A percentile compares a stretch with the other conserved stretches of the same genome.
phyloP scores from a whole-genome alignment of 768 basidiomycete species.

The Panellus pusillus region DNA sequence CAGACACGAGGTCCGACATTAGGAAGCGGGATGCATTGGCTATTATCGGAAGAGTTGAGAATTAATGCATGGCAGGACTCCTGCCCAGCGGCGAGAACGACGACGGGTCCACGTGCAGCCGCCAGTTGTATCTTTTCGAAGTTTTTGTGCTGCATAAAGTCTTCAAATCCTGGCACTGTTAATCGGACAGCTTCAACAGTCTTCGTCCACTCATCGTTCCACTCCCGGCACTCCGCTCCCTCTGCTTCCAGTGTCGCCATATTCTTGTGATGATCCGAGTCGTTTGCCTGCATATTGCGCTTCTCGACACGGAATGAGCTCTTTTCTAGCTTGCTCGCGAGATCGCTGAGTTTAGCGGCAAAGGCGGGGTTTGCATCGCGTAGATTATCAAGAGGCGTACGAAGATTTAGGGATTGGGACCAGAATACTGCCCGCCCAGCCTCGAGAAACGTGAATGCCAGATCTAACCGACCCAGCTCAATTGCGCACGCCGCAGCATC shows the following conservation, averaged over 20 bases:
- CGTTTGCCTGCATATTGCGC: neutral
- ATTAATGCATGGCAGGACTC: conserved; percentile 23
- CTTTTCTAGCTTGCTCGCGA: conserved; percentile 12
- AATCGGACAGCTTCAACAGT: conserved; percentile 15
- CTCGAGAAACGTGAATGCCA: conserved; percentile 18
- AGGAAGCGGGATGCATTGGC: conserved; percentile 14
- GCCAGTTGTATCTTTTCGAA: conserved; percentile 16
- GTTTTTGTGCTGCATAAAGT: conserved; percentile 18
- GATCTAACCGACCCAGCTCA: conserved; percentile 4
- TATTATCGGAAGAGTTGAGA: neutral
- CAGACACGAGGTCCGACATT: neutral
- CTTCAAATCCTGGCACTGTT: conserved; percentile 14
- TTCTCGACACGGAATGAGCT: neutral
- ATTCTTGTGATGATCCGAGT: neutral
- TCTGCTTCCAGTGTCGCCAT: conserved; percentile 6
- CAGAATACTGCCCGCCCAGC: conserved; percentile 20
- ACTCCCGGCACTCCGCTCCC: conserved; percentile 1
- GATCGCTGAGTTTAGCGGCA: conserved; percentile 8
- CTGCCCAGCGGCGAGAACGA: conserved; percentile 20
- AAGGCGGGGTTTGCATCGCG: neutral
- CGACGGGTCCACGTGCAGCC: conserved; percentile 20
- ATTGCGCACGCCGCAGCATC: conserved; percentile 17
- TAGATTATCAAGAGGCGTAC: conserved; percentile 18
- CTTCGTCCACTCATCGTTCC: conserved; percentile 19
- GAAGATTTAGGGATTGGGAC: conserved; percentile 17